A percentile compares a stretch with the other conserved stretches of the same genome.
Evolutionary conservation across 352 stramenopile species (phyloP).

Genomic region (Phytophthora rubi): DNA sequence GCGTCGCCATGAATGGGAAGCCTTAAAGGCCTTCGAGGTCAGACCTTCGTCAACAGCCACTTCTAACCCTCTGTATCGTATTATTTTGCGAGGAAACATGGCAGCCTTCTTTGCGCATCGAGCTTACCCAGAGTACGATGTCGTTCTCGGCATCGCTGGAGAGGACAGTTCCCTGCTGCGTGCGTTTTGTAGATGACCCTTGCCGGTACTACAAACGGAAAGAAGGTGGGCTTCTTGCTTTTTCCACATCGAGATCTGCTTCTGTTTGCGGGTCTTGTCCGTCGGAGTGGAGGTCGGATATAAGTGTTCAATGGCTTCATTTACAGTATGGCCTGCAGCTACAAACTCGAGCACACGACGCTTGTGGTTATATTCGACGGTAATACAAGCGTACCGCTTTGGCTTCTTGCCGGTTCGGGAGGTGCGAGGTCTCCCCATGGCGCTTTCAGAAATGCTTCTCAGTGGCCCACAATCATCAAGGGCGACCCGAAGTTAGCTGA

Average conservation of each 20-base stretch:
- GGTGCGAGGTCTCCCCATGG: conserved; percentile 7
- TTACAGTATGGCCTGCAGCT: background rate
- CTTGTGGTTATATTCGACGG: conserved; percentile 21
- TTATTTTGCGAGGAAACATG: conserved; percentile 1
- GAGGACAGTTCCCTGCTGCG: conserved; percentile 6
- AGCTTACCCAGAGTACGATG: conserved; percentile 9
- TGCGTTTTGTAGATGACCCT: conserved; percentile 4
- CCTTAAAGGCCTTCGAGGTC: background rate
- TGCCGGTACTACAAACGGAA: background rate
- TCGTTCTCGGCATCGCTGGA: background rate
- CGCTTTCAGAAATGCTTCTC: background rate
- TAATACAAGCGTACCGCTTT: conserved; percentile 10
- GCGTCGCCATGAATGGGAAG: conserved; percentile 8
- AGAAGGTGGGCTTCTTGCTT: background rate
- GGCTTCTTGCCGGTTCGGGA: conserved; percentile 4
- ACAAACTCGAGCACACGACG: background rate
- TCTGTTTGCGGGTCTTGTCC: conserved; percentile 3
- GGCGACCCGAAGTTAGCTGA: background rate
- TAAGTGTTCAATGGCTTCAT: background rate
- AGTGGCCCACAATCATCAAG: background rate
- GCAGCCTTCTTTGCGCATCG: conserved; percentile 8
- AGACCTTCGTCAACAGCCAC: conserved; percentile 14
- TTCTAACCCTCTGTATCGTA: conserved; percentile 5
- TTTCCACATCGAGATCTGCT: conserved; percentile 15
- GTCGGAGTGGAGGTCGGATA: too few relatives aligned